Evolutionary conservation across 2,329 filamentous ascomycete species (phyloP), one percentile per base, ranked within the genome.

Genomic region (Colletotrichum tropicale): DNA sequence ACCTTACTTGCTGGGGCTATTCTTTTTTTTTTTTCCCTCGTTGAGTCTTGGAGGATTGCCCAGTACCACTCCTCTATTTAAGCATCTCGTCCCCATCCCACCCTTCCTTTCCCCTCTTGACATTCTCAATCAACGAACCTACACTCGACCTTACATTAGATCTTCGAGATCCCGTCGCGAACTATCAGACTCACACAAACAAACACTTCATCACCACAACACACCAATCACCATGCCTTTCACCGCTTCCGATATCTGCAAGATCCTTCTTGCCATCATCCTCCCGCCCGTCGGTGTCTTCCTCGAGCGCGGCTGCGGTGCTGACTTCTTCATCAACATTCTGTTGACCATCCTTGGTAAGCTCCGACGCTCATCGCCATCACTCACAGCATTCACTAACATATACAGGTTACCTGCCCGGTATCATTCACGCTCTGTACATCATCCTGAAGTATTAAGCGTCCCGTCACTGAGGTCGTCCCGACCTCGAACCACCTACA

Each of bases 341-440:
- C 90, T 96, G 82, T 88, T 98, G 87, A 98, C 95, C 81, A 92
- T 95, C 80, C 89, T 95, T 80, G 89, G 88, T 90, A 87, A 78
- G 87, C 69, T 58, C 12, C 65, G 72, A 56, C 38, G 48, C 55
- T 56, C 28, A 56, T 70, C 38, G 71, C 61, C 66, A 68, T 52
- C 43, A 34, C 1, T 4, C 5, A 15, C 10, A 30, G n/a, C 26
- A 28, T 15, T 18, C 26, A 28, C 65, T 77, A 75, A 77, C 43
- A 55, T 66, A 85, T 83, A 80, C 68, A 88, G 87, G 87, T 83
- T 89, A 89, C 84, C 90, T 96, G 82, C 94, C 94, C 78, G 94
- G 95, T 86, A 96, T 98, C 88, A 95, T 98, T 85, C 96, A 98
- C 89, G 96, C 96, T 77, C 88, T 98, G 88, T 98, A 97, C 91